phyloP scores from a whole-genome alignment of 352 stramenopile species.

The Phytophthora uliginosa region DNA sequence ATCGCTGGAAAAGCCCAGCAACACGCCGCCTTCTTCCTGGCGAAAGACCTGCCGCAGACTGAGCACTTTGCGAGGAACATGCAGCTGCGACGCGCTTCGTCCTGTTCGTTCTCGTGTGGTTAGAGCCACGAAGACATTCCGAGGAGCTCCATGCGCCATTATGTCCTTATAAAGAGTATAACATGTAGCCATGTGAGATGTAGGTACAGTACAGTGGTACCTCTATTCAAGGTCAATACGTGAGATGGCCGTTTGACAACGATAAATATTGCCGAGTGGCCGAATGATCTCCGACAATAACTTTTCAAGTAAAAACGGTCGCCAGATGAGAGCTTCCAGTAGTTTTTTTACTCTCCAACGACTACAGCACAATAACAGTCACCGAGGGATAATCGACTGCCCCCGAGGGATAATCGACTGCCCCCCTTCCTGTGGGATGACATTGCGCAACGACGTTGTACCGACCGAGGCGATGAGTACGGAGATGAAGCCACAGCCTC shows the following conservation, averaged over 20 bases:
- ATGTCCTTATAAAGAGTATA: slow-evolving; percentile 4
- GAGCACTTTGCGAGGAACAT: slow-evolving; percentile 18
- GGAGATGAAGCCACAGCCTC: not conserved
- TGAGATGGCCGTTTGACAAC: not conserved
- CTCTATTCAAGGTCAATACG: not conserved
- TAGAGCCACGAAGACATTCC: slow-evolving; percentile 17
- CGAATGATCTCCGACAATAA: slow-evolving; percentile 1
- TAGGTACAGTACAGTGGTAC: not conserved
- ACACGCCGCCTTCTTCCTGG: slow-evolving; percentile 52
- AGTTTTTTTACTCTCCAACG: not conserved
- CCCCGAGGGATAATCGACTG: too few relatives aligned
- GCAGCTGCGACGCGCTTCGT: not conserved
- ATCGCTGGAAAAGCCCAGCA: slow-evolving; percentile 80
- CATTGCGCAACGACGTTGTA: not conserved
- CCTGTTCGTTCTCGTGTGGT: slow-evolving; percentile 19
- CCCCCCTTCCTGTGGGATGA: not conserved
- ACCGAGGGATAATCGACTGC: too few relatives aligned
- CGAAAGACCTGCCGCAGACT: slow-evolving; percentile 46
- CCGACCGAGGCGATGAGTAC: slow-evolving; percentile 4
- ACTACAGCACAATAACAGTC: too few relatives aligned
- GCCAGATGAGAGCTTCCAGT: not conserved
- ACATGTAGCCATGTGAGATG: not conserved
- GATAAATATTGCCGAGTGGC: not conserved
- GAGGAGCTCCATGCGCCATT: not conserved
- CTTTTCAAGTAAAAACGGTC: not conserved